Percentiles rank a stretch among this genome's conserved stretches.
These are phyloP conservation scores for Wickerhamiella nectarea DNA, from an alignment of 805 yeast genomes.

Conservation along the genomic window DNA sequence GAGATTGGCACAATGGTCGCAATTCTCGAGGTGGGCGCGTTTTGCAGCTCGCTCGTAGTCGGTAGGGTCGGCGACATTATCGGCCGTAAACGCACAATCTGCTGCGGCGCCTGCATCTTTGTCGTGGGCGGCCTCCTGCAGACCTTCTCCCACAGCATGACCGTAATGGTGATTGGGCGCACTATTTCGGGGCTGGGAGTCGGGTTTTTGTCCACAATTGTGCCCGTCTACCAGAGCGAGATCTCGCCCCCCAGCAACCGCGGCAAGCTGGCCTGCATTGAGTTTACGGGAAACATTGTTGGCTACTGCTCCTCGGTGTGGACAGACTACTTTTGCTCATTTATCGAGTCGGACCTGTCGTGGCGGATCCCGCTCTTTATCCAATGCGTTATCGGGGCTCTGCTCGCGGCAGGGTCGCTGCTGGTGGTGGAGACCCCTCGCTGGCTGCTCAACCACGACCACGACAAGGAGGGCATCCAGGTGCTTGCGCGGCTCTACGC, in stretches of 20 bases:
- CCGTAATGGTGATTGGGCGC: conserved; percentile 55
- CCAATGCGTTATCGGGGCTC: conserved; percentile 60
- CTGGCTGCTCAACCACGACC: conserved; percentile 74
- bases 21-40: conserved; percentile 76
- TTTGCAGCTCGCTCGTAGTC: conserved; percentile 62
- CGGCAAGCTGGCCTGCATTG: conserved; percentile 74
- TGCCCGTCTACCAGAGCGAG: conserved; percentile 80
- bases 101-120: conserved; percentile 66
- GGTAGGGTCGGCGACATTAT: conserved; percentile 65
- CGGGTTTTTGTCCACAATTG: conserved; percentile 69
- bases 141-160: conserved; percentile 42
- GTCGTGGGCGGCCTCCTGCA: conserved; percentile 70
- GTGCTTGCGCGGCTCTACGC: conserved; percentile 76
- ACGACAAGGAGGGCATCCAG: conserved; percentile 65
- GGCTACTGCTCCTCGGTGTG: conserved; percentile 78
- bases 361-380: conserved; percentile 73
- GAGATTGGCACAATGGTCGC: conserved; percentile 79
- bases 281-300: conserved; percentile 71
- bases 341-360: conserved; percentile 42
- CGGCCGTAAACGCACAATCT: conserved; percentile 68
- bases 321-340: conserved; percentile 71
- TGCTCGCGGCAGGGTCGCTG: conserved; percentile 59
- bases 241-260: conserved; percentile 78
- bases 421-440: conserved; percentile 79
- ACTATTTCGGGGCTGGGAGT: conserved; percentile 76